Percentiles rank a stretch among this genome's conserved stretches.
These are phyloP conservation scores for Akanthomyces uredinophilus DNA, from an alignment of 2,329 filamentous ascomycete species.

Conservation along the genomic window DNA sequence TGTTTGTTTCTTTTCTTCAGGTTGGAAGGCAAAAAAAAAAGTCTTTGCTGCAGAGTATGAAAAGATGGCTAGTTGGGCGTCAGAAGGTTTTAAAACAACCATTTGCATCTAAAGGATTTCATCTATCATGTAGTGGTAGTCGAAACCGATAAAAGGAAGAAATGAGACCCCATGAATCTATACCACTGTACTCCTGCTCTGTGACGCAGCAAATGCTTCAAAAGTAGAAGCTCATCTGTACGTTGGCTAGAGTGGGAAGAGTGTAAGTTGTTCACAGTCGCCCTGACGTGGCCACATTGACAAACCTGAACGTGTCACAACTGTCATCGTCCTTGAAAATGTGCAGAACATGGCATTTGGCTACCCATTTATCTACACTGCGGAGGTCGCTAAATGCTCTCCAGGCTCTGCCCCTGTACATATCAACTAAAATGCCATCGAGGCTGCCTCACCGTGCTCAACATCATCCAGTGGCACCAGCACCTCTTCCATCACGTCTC, in stretches of 20 bases:
- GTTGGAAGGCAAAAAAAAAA: slow-evolving; percentile 16
- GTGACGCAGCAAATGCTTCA: not conserved
- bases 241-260: no score
- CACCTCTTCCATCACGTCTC: not conserved
- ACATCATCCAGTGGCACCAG: not conserved
- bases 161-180: slow-evolving; percentile 29
- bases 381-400: slow-evolving; percentile 2
- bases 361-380: slow-evolving; percentile 7
- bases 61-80: slow-evolving; percentile 31
- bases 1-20: not conserved
- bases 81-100: slow-evolving; percentile 30
- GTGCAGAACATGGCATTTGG: not conserved
- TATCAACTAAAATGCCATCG: slow-evolving; percentile 9
- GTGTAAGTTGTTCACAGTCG: not conserved
- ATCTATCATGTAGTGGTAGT: slow-evolving; percentile 35
- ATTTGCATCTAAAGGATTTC: slow-evolving; percentile 38
- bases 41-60: slow-evolving; percentile 5
- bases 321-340: not conserved
- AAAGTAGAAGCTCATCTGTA: not conserved
- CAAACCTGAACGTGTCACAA: not conserved
- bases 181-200: not conserved
- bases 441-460: not conserved
- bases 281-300: not conserved
- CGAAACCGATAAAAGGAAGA: slow-evolving; percentile 31
- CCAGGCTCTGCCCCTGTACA: not conserved